phyloP scores from a whole-genome alignment of 2,329 filamentous ascomycete genomes.

The Huntiella bhutanensis region DNA sequence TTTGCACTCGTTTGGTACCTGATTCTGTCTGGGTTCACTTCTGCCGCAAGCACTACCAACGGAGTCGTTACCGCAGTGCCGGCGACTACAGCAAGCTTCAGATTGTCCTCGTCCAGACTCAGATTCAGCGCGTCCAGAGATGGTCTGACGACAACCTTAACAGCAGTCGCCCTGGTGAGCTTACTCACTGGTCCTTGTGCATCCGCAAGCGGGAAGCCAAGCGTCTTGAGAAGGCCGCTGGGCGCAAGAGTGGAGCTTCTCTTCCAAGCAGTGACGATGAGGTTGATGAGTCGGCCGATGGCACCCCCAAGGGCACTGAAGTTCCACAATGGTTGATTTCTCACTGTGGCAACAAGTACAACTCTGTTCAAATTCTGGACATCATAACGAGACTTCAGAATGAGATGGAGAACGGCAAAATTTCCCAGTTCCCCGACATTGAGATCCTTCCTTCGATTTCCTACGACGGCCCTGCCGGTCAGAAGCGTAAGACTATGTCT shows the following conservation, averaged over 20 bases:
- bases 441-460: constrained; percentile 37
- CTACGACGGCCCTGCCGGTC: constrained; percentile 10
- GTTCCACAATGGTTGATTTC: constrained; percentile 31
- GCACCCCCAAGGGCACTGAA: constrained; percentile 21
- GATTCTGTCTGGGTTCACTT: constrained; percentile 53
- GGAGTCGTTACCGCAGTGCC: constrained; percentile 48
- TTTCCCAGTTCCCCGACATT: constrained; percentile 35
- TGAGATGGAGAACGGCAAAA: constrained; percentile 24
- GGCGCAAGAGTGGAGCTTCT: constrained; percentile 18
- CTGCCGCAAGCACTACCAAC: constrained; percentile 71
- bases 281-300: constrained; percentile 19
- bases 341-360: constrained; percentile 27
- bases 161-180: constrained; percentile 22
- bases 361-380: constrained; percentile 26
- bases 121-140: constrained; percentile 40
- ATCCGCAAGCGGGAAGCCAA: constrained; percentile 46
- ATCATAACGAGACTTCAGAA: constrained; percentile 27
- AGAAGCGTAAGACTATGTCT: constrained; percentile 10
- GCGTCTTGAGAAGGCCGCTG: constrained; percentile 21
- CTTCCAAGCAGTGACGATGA: constrained; percentile 13
- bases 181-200: constrained; percentile 41
- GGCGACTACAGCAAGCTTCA: constrained; percentile 42
- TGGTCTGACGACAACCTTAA: constrained; percentile 38
- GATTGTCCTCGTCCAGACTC: constrained; percentile 41
- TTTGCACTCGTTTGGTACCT: constrained; percentile 52